phyloP scores from a whole-genome alignment of 345 rosid genomes.

The Gossypium rotundifolium region DNA sequence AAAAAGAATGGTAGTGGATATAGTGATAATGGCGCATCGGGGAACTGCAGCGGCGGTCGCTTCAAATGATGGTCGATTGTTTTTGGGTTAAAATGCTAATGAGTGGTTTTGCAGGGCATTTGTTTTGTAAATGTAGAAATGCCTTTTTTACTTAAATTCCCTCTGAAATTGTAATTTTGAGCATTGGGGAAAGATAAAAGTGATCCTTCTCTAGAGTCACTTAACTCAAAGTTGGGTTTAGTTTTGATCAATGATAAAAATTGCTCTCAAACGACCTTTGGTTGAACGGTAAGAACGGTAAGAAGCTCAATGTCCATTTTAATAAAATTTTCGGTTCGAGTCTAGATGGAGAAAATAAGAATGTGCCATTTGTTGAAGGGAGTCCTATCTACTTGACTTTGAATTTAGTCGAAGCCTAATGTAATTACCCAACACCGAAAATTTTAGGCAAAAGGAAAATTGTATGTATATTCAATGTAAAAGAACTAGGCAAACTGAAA shows the following conservation, averaged over 20 bases:
- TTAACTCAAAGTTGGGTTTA: not conserved
- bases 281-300: too few relatives aligned
- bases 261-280: too few relatives aligned
- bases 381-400: too few relatives aligned
- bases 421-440: too few relatives aligned
- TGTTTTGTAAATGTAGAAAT: not conserved
- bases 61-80: not conserved
- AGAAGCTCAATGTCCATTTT: not conserved
- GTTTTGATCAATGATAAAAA: slow-evolving; percentile 1
- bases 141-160: not conserved
- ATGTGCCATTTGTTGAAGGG: too few relatives aligned
- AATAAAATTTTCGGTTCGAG: too few relatives aligned
- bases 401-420: too few relatives aligned
- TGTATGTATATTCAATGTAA: too few relatives aligned
- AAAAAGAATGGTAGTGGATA: slow-evolving; percentile 6
- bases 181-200: not conserved
- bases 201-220: not conserved
- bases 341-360: too few relatives aligned
- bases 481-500: too few relatives aligned
- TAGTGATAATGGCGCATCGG: not conserved
- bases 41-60: not conserved
- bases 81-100: not conserved
- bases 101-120: not conserved
- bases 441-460: too few relatives aligned
- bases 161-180: not conserved